Evolutionary conservation across 2,329 filamentous ascomycete species (phyloP).

Genomic region (Alternaria novae-zelandiae): DNA sequence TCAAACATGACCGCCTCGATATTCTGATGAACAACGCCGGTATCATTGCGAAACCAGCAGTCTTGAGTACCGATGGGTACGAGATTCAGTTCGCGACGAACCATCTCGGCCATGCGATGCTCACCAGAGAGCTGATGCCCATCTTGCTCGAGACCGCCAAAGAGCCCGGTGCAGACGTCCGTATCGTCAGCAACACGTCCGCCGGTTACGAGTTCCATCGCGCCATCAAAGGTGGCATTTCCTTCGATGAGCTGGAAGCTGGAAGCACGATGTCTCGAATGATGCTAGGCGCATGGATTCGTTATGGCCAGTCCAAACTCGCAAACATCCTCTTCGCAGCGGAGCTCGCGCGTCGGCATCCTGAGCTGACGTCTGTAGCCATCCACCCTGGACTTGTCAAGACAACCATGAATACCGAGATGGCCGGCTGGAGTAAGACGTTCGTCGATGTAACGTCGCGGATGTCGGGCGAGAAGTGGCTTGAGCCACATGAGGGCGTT

Average conservation of each 20-base stretch:
- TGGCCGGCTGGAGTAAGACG: slow-evolving; percentile 19
- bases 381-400: slow-evolving; percentile 59
- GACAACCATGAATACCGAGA: slow-evolving; percentile 46
- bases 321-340: slow-evolving; percentile 57
- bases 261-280: slow-evolving; percentile 26
- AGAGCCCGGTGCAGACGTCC: slow-evolving; percentile 50
- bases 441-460: slow-evolving; percentile 14
- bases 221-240: slow-evolving; percentile 34
- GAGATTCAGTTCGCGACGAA: slow-evolving; percentile 60
- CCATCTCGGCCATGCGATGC: slow-evolving; percentile 57
- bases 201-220: slow-evolving; percentile 27
- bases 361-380: slow-evolving; percentile 51
- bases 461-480: neutral
- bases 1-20: slow-evolving; percentile 49
- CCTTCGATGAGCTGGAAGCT: slow-evolving; percentile 26
- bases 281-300: slow-evolving; percentile 37
- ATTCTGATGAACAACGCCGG: slow-evolving; percentile 57
- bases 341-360: slow-evolving; percentile 53
- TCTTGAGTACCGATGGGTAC: slow-evolving; percentile 54
- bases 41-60: slow-evolving; percentile 47
- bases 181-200: slow-evolving; percentile 53
- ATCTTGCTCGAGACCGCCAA: slow-evolving; percentile 51
- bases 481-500: slow-evolving; percentile 28
- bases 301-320: slow-evolving; percentile 59
- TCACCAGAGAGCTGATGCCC: slow-evolving; percentile 55